Conservation (phyloP, 2,329 filamentous ascomycete species). For the Colletotrichum lini region DNA sequence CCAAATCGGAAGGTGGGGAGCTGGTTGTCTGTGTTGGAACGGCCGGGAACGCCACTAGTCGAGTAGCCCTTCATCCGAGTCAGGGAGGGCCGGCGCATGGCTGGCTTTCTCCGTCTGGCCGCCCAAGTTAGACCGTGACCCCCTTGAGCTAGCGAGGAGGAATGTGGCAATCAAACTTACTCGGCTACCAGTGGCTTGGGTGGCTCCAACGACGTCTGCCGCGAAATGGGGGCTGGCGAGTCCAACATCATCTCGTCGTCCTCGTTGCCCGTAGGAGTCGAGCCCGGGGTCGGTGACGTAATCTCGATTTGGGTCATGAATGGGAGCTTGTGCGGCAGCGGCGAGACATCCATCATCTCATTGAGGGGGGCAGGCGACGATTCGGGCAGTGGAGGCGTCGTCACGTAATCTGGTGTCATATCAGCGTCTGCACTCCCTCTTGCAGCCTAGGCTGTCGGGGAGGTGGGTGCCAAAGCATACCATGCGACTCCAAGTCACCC, state of each 20-base stretch:
- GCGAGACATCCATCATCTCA: slow-evolving; percentile 94
- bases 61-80: slow-evolving; percentile 82
- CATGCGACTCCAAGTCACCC: slow-evolving; percentile 67
- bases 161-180: slow-evolving; percentile 57
- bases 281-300: slow-evolving; percentile 79
- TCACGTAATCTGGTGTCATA: slow-evolving; percentile 74
- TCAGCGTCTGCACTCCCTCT: slow-evolving; percentile 42
- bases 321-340: slow-evolving; percentile 87
- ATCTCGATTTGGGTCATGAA: slow-evolving; percentile 77
- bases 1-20: slow-evolving; percentile 81
- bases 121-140: slow-evolving; percentile 34
- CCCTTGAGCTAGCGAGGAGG: slow-evolving; percentile 36
- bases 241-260: slow-evolving; percentile 69
- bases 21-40: slow-evolving; percentile 74
- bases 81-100: slow-evolving; percentile 81
- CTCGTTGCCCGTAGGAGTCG: slow-evolving; percentile 56
- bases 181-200: slow-evolving; percentile 65
- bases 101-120: slow-evolving; percentile 75
- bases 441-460: slow-evolving; percentile 37
- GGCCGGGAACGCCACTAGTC: slow-evolving; percentile 74
- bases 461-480: slow-evolving; percentile 61
- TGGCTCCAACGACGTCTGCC: slow-evolving; percentile 64
- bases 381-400: slow-evolving; percentile 85
- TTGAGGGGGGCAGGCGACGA: slow-evolving; percentile 82
- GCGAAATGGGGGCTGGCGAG: slow-evolving; percentile 66